Base-by-base conservation (phyloP, 495 filamentous ascomycete genomes). In the Penicillium pulvis region DNA sequence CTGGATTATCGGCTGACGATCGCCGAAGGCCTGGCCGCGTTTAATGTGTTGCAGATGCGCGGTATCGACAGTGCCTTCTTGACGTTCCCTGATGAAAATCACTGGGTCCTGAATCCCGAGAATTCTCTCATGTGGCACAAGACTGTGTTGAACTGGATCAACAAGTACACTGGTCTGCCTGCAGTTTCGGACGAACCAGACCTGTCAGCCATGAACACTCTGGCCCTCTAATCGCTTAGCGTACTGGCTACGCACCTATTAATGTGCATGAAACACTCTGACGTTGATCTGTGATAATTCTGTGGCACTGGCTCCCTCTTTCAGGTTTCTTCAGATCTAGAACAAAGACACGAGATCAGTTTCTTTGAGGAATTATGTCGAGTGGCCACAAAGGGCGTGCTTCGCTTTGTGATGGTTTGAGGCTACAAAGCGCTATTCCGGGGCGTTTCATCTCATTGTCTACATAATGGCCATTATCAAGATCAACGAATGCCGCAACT, bases 31-130 rank as follows among this genome's bases (percentile, higher is more conserved):
- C 73, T 97, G 28, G 85, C 92, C 1, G 87, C 90, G 16, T 97
- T 98, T 71, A 94, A 97, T 61, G 86, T 93, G 16, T 76, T 98
- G 44, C 93, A 98, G 75, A 84, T 75, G 67, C 72, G 68, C 19
- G 77, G 75, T 4, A 67, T 83, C 17, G 71, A 80, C 9, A 81
- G 78, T 48, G 73, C 73, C 31, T 82, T 82, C 66, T 69, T 98
- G 61, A 90, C 86, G 6, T 98, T 97, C 69, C 91, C 92, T 0
- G 92, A 97, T 69, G 85, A 88, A 64, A 87, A 87, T 53, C 80
- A 96, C 74, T 98, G 90, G 90, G 92, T 98, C 20, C 65, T 97
- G 44, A 93, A 96, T 66, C 91, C 87, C 3, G 93, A 98, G 70
- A 98, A 97, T 69, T 87, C 85, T 9, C 75, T 97, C 23, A 78